Evolutionary conservation across 345 rosid species (phyloP).

Genomic region (Acer negundo): DNA sequence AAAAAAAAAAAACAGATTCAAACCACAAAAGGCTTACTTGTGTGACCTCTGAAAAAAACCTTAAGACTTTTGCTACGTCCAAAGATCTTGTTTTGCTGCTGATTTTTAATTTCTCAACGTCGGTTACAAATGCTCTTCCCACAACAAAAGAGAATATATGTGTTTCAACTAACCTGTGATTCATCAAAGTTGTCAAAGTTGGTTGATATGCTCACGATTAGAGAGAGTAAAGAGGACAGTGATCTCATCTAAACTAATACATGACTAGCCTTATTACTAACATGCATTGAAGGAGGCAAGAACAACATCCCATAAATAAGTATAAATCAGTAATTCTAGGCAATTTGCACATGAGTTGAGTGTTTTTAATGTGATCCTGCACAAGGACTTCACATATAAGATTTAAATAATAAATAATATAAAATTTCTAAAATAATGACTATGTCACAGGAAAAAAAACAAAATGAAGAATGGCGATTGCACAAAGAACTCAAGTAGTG

Average conservation of each 20-base stretch:
- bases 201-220: conserved; percentile 26
- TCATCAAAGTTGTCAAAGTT: conserved; percentile 34
- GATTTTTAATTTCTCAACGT: conserved; percentile 94
- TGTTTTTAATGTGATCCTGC: neutral
- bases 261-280: neutral
- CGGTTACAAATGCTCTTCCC: conserved; percentile 99
- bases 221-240: conserved; percentile 18
- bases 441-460: neutral
- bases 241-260: conserved; percentile 12
- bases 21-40: conserved; percentile 55
- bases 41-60: conserved; percentile 79
- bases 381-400: neutral
- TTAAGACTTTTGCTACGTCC: conserved; percentile 65
- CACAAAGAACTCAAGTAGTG: neutral
- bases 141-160: conserved; percentile 97
- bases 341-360: neutral
- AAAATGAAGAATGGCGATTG: neutral
- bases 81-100: conserved; percentile 88
- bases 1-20: conserved; percentile 15
- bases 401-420: neutral
- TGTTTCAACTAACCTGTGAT: conserved; percentile 97
- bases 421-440: neutral
- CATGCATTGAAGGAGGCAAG: neutral
- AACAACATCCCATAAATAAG: conserved; percentile 5
- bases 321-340: neutral